These are phyloP conservation scores for Syzygium grande DNA, from an alignment of 345 rosid genomes.

Conservation along the genomic window DNA sequence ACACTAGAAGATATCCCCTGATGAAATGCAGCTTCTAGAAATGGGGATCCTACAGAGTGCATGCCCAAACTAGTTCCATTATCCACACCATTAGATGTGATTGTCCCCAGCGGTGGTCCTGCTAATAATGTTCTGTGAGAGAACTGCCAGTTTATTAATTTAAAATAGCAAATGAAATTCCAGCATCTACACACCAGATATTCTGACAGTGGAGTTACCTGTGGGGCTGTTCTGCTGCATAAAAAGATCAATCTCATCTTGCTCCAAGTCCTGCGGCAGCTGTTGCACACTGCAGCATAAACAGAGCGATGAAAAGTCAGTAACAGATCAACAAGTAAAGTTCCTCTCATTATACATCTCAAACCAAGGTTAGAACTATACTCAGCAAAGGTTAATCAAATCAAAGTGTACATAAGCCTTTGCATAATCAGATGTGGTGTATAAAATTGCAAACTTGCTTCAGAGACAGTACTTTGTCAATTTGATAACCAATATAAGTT, in stretches of 20 bases:
- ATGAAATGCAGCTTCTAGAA: conserved; percentile 46
- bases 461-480: not conserved
- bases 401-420: not conserved
- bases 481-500: not conserved
- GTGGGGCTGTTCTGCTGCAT: conserved; percentile 24
- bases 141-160: not conserved
- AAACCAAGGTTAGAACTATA: not conserved
- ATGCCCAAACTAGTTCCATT: conserved; percentile 45
- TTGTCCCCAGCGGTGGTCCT: conserved; percentile 36
- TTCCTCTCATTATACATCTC: not conserved
- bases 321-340: not conserved
- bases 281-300: conserved; percentile 21
- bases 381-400: not conserved
- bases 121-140: conserved; percentile 15
- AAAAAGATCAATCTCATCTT: conserved; percentile 15
- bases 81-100: conserved; percentile 36
- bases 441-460: not conserved
- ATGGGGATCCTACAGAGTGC: conserved; percentile 36
- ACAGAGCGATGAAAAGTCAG: not conserved
- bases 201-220: conserved; percentile 15
- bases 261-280: conserved; percentile 18
- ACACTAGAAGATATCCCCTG: conserved; percentile 50
- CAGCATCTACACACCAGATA: conserved; percentile 26
- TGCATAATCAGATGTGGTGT: not conserved
- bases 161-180: not conserved